phyloP scores from a whole-genome alignment of 169 alveolate species.

The Eimeria tenella region DNA sequence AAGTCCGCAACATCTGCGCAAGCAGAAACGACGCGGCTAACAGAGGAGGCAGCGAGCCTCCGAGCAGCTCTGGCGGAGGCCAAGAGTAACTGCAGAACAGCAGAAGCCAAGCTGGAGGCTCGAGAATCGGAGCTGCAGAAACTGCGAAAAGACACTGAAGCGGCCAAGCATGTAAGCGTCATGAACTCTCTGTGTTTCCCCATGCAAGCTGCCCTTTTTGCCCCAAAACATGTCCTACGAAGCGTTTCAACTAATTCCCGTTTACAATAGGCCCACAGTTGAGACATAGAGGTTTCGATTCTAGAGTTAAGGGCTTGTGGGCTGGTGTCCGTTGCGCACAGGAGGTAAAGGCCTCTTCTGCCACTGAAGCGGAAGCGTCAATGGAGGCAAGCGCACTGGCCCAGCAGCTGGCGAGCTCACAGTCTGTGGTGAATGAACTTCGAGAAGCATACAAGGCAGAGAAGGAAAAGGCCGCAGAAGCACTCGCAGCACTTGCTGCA shows the following conservation, averaged over 20 bases:
- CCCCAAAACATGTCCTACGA: too few species aligned
- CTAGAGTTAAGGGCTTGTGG: neutral
- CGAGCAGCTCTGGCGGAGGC: slow-evolving; percentile 20
- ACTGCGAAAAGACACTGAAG: neutral
- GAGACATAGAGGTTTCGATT: neutral
- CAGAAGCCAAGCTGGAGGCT: neutral
- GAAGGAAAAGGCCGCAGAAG: neutral
- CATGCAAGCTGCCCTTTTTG: too few species aligned
- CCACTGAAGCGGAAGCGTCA: neutral
- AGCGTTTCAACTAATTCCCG: neutral
- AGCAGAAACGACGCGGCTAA: neutral
- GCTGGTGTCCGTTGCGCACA: neutral
- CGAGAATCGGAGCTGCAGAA: neutral
- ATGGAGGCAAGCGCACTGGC: neutral
- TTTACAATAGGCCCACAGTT: neutral
- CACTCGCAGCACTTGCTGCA: neutral
- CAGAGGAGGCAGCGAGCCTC: slow-evolving; percentile 11
- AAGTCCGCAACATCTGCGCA: slow-evolving; percentile 28
- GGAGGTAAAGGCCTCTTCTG: slow-evolving; percentile 16
- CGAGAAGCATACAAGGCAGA: slow-evolving; percentile 20
- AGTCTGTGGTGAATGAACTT: neutral
- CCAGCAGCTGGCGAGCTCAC: neutral
- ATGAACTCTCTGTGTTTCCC: too few species aligned
- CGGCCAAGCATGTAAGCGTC: neutral
- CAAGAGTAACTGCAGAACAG: neutral